These are phyloP conservation scores for Trichoderma asperelloides DNA, from an alignment of 495 filamentous ascomycete species.

Conservation along the genomic window DNA sequence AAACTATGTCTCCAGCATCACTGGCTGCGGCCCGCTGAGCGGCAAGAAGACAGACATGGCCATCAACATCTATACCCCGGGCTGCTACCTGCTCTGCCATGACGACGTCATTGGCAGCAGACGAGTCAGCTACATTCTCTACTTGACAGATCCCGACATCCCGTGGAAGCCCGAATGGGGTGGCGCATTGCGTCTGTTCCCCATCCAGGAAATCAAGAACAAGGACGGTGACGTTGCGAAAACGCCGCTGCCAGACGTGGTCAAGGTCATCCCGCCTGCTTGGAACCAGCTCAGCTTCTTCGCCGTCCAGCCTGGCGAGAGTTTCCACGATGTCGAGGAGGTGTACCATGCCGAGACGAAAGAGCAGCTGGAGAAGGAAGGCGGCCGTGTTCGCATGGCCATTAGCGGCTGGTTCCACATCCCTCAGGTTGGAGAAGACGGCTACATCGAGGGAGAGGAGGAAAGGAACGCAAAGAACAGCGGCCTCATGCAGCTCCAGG, in stretches of 20 bases:
- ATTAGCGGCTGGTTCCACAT: conserved; percentile 99
- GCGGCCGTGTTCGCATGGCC: conserved; percentile 79
- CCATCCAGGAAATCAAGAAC: conserved; percentile 53
- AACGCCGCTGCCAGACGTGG: conserved; percentile 66
- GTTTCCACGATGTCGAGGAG: conserved; percentile 98
- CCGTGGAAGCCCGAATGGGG: conserved; percentile 94
- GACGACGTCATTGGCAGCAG: conserved; percentile 97
- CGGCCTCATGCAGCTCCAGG: conserved; percentile 82
- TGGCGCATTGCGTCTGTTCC: conserved; percentile 82
- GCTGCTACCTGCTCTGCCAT: conserved; percentile 90
- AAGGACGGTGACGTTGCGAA: conserved; percentile 61
- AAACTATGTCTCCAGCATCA: conserved; percentile 75
- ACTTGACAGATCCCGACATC: conserved; percentile 83
- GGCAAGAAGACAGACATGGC: conserved; percentile 98
- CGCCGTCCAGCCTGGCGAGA: conserved; percentile 91
- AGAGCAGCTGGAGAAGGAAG: conserved; percentile 48
- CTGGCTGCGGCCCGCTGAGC: conserved; percentile 75
- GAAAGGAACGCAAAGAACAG: conserved; percentile 79
- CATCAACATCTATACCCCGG: conserved; percentile 96
- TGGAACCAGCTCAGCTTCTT: conserved; percentile 99
- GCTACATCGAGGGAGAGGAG: conserved; percentile 81
- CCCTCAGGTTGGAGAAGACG: conserved; percentile 90
- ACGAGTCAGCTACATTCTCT: conserved; percentile 92
- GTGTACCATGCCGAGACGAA: conserved; percentile 62
- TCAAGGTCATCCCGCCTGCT: conserved; percentile 75